Evolutionary conservation across 176 grass and related monocot genomes (phyloP).

Genomic region (Carex scoparia): DNA sequence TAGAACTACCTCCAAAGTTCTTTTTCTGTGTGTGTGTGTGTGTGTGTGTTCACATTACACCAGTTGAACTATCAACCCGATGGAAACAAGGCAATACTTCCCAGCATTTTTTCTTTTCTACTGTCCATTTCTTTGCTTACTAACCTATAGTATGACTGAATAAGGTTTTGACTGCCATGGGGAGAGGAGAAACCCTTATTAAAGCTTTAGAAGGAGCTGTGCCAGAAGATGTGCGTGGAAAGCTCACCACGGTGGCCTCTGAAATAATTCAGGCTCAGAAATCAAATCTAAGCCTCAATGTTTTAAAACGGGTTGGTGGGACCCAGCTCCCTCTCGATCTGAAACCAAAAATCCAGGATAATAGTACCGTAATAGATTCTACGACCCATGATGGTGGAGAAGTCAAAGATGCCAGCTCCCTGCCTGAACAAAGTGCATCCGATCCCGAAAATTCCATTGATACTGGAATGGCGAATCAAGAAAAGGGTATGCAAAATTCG

Average conservation of each 20-base stretch:
- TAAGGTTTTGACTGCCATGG: conserved; percentile 81
- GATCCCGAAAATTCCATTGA: neutral
- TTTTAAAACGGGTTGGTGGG: conserved; percentile 47
- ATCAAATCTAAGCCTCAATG: conserved; percentile 56
- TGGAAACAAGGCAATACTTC: neutral
- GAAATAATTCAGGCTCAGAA: conserved; percentile 67
- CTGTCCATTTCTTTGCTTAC: neutral
- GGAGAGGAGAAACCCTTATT: conserved; percentile 70
- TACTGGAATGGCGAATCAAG: neutral
- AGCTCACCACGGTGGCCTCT: conserved; percentile 54
- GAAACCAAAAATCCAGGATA: conserved; percentile 45
- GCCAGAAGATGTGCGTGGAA: conserved; percentile 92
- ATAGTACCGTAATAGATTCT: conserved; percentile 35
- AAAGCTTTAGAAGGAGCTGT: conserved; percentile 96
- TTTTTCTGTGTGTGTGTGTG: neutral
- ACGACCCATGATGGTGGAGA: neutral
- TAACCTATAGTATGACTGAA: neutral
- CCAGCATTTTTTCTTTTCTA: neutral
- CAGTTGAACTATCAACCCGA: neutral
- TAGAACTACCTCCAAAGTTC: neutral
- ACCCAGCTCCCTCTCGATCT: conserved; percentile 34
- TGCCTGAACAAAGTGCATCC: neutral
- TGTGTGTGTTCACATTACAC: neutral
- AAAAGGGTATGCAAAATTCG: neutral
- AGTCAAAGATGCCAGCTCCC: neutral